Evolutionary conservation across 2,329 filamentous ascomycete species (phyloP), one percentile per base, ranked within the genome.

Genomic region (Acrodontium crateriforme): DNA sequence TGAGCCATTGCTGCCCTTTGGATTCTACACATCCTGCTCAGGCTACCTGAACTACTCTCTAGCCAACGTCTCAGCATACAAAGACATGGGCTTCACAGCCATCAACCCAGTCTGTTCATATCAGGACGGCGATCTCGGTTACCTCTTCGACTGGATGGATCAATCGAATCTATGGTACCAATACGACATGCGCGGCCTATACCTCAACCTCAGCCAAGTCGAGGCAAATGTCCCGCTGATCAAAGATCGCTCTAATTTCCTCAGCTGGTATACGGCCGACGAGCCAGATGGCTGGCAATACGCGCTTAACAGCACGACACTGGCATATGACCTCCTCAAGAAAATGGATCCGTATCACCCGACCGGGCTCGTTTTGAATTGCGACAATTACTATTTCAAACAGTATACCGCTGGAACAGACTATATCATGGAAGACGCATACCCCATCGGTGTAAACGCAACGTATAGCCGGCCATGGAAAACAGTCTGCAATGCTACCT

Each of bases 261-360:
- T 66, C 3, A 49, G 59, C 8, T 65, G 60, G 56, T 65, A 65
- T 37, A 62, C 61, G 2, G 59, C 53, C 10, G 64, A 69, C 37
- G 65, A 68, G 37, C 65, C 68, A 4, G 70, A 73, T 42, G 70
- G 70, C 12, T 59, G 59, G 47, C 59, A 67, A 30, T 60, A 72
- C 39, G 61, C 68, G 5, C 59, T 73, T 30, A 54, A 64, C 32
- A 56, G 57, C 0, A 59, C 67, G 1, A 33, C 37, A 2, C 36
- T 51, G 12, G 55, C 62, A 0, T 60, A 65, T 40, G 43, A 56
- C 18, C 42, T 58, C 5, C 60, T 73, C 42, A 57, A 56, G 32
- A 34, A 44, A 0, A 46, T 72, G 2, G 71, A 76, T 47, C 66
- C 65, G 0, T 75, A 74, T 49, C 71, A 75, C 49, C 70, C 71